Percentiles rank a stretch among this genome's conserved stretches.
Evolutionary conservation across 225 moss, liverwort and hornwort genomes (phyloP).

Genomic region (Marchantia paleacea): DNA sequence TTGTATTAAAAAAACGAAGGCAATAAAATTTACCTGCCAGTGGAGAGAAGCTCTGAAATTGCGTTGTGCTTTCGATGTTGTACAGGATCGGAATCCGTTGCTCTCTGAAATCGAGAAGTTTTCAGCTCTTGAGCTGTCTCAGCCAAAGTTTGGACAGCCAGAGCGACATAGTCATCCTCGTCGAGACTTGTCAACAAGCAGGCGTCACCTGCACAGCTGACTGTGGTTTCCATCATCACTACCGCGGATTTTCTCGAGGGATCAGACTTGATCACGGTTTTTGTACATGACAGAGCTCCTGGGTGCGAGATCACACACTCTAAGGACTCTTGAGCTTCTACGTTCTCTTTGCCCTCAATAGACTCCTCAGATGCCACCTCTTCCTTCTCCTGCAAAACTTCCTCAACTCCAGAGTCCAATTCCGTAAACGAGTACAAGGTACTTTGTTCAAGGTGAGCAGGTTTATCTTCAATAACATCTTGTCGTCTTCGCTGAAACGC

Average conservation of each 20-base stretch:
- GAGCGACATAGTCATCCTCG: conserved; percentile 34
- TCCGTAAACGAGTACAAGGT: background rate
- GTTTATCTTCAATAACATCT: background rate
- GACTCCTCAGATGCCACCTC: background rate
- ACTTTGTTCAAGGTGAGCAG: background rate
- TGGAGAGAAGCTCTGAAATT: conserved; percentile 21
- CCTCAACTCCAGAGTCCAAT: background rate
- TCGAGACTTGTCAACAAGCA: conserved; percentile 23
- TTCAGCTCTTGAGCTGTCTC: conserved; percentile 28
- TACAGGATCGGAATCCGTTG: conserved; percentile 26
- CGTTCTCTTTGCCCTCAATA: background rate
- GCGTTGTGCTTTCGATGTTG: conserved; percentile 16
- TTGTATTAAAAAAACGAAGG: too few species aligned
- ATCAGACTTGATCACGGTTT: conserved; percentile 28
- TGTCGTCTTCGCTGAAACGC: background rate
- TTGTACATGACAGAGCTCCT: conserved; percentile 41
- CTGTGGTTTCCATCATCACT: conserved; percentile 35
- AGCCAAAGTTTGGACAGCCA: conserved; percentile 32
- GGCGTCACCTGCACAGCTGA: conserved; percentile 29
- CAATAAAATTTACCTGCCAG: conserved; percentile 18
- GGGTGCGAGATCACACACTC: conserved; percentile 32
- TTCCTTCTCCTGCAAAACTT: background rate
- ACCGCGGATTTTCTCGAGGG: conserved; percentile 21
- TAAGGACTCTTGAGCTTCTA: conserved; percentile 7
- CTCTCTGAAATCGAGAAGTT: conserved; percentile 18